Conservation (phyloP, 1,284 basidiomycete genomes). For the Porodaedalea pini region DNA sequence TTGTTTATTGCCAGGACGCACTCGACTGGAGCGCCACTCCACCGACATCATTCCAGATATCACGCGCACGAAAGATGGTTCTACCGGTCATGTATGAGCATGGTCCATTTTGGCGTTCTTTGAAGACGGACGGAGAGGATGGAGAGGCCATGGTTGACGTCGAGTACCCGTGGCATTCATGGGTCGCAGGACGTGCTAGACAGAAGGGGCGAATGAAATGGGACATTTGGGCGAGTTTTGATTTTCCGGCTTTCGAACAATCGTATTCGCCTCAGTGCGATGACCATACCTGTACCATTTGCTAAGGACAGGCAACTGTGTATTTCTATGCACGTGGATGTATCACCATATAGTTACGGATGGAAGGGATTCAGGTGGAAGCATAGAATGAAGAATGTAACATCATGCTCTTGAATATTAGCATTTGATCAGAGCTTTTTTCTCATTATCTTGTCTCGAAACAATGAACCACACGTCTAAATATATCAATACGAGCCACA, state of each 20-base stretch:
- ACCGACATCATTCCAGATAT: background rate
- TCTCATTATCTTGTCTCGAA: no score
- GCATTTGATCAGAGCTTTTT: no score
- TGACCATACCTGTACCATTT: background rate
- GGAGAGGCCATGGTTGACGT: background rate
- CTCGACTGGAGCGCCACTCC: conserved; percentile 11
- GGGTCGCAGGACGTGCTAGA: conserved; percentile 4
- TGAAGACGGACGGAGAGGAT: background rate
- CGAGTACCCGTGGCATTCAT: conserved; percentile 20
- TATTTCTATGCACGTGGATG: background rate
- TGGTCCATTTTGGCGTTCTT: conserved; percentile 14
- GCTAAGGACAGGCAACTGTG: background rate
- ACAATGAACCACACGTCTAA: no score
- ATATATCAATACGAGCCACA: no score
- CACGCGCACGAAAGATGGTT: conserved; percentile 15
- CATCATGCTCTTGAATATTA: no score
- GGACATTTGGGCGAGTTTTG: conserved; percentile 16
- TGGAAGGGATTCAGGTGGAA: no score
- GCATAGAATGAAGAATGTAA: no score
- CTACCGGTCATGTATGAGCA: conserved; percentile 16
- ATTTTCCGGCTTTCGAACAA: conserved; percentile 13
- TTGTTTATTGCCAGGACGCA: conserved; percentile 10
- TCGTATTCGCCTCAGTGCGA: background rate
- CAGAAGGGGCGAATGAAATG: conserved; percentile 6
- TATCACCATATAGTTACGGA: background rate